A percentile compares a stretch with the other conserved stretches of the same genome.
Conservation (phyloP, 257 asterid species). For the Echium plantagineum region DNA sequence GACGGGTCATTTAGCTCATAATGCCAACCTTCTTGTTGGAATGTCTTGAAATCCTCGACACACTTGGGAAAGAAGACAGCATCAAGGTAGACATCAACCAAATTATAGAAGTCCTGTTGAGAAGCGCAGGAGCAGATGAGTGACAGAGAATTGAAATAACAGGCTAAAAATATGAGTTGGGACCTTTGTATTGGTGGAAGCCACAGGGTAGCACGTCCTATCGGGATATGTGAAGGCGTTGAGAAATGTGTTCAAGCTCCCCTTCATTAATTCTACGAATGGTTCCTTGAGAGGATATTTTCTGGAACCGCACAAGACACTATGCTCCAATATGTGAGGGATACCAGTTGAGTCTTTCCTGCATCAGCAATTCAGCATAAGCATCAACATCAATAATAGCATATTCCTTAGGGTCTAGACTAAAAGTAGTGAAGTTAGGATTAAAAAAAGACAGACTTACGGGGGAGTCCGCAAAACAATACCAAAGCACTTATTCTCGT, state of each 20-base stretch:
- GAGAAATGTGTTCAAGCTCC: slow-evolving; percentile 88
- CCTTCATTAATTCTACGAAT: slow-evolving; percentile 88
- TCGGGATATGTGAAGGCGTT: slow-evolving; percentile 99
- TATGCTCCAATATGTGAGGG: slow-evolving; percentile 96
- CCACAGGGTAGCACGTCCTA: slow-evolving; percentile 98
- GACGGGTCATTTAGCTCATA: slow-evolving; percentile 92
- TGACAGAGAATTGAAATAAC: not conserved
- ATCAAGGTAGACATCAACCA: slow-evolving; percentile 97
- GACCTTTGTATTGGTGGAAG: slow-evolving; percentile 94
- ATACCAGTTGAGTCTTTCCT: slow-evolving; percentile 97
- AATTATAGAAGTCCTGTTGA: slow-evolving; percentile 88
- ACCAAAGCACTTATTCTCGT: slow-evolving; percentile 94
- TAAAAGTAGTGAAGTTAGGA: not conserved
- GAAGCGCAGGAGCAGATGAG: slow-evolving; percentile 4
- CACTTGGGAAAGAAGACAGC: slow-evolving; percentile 96
- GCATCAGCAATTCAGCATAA: too few species aligned
- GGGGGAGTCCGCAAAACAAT: slow-evolving; percentile 94
- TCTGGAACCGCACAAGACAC: slow-evolving; percentile 95
- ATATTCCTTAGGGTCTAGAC: not conserved
- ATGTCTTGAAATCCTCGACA: slow-evolving; percentile 82
- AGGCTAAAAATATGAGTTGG: not conserved
- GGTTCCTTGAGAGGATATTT: slow-evolving; percentile 97
- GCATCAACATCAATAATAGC: slow-evolving; percentile 5
- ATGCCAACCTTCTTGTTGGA: slow-evolving; percentile 99
- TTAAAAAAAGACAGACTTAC: slow-evolving; percentile 31